These are phyloP conservation scores for Kernera saxatilis DNA, from an alignment of 345 rosid species.

Conservation along the genomic window DNA sequence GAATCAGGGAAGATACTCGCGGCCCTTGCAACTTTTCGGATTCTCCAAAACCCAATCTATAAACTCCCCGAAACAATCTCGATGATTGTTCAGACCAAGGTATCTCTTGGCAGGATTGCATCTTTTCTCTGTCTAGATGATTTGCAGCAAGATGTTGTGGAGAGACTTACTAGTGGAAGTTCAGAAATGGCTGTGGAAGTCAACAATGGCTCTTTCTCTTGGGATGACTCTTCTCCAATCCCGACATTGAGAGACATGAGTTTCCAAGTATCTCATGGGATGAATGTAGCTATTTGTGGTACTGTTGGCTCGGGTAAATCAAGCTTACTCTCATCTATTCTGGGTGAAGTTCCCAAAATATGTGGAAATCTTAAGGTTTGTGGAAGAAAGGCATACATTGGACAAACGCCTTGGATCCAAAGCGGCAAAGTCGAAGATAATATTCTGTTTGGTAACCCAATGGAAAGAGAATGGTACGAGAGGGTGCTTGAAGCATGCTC, in stretches of 20 bases:
- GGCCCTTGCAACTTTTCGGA: conserved; percentile 57
- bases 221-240: conserved; percentile 39
- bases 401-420: conserved; percentile 83
- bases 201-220: conserved; percentile 43
- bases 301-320: conserved; percentile 77
- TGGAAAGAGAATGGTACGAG: conserved; percentile 43
- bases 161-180: conserved; percentile 20
- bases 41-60: conserved; percentile 44
- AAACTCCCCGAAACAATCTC: conserved; percentile 52
- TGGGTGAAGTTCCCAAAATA: conserved; percentile 61
- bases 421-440: conserved; percentile 64
- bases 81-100: conserved; percentile 51
- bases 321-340: conserved; percentile 52
- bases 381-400: conserved; percentile 63
- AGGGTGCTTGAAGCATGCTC: conserved; percentile 56
- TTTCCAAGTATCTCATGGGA: conserved; percentile 45
- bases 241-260: conserved; percentile 46
- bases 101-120: conserved; percentile 56
- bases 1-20: conserved; percentile 56
- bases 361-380: conserved; percentile 47
- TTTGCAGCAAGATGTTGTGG: conserved; percentile 35
- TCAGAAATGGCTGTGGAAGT: conserved; percentile 38
- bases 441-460: conserved; percentile 49
- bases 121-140: conserved; percentile 57
- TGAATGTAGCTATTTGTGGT: conserved; percentile 66